phyloP scores from a whole-genome alignment of 2,329 filamentous ascomycete genomes.

The Clarireedia sp. region DNA sequence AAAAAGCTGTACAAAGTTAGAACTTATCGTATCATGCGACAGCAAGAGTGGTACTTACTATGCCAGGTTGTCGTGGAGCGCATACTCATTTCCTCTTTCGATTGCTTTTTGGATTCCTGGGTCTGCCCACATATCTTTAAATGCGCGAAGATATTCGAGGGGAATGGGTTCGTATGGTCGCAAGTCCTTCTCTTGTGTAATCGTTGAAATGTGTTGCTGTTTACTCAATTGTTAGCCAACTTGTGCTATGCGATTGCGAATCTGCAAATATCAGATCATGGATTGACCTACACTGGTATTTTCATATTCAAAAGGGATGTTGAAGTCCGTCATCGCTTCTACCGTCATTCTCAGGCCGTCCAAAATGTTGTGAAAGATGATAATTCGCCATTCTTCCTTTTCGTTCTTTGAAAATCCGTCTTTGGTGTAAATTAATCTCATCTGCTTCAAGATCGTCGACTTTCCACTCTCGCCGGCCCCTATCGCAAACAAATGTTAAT shows the following conservation, averaged over 20 bases:
- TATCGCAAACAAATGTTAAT: conserved; percentile 33
- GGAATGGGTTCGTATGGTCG: conserved; percentile 75
- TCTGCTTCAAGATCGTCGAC: conserved; percentile 96
- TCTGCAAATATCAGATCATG: neutral
- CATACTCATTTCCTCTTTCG: conserved; percentile 89
- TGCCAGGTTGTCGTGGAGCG: conserved; percentile 86
- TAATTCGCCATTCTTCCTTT: conserved; percentile 86
- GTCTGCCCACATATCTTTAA: conserved; percentile 80
- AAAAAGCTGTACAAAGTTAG: conserved; percentile 60
- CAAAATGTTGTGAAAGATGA: conserved; percentile 91
- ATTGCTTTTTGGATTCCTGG: conserved; percentile 80
- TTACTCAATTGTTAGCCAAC: conserved; percentile 4
- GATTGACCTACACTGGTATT: conserved; percentile 63
- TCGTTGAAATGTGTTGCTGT: conserved; percentile 71
- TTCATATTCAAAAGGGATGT: conserved; percentile 68
- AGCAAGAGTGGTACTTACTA: conserved; percentile 58
- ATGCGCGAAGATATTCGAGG: conserved; percentile 66
- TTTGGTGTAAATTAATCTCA: conserved; percentile 93
- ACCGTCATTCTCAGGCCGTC: conserved; percentile 86
- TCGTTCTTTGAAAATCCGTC: conserved; percentile 78
- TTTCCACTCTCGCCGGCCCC: conserved; percentile 94
- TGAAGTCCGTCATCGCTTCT: conserved; percentile 82
- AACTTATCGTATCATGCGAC: conserved; percentile 1
- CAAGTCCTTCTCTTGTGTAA: conserved; percentile 76
- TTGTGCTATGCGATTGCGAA: neutral